A percentile compares a stretch with the other conserved stretches of the same genome.
Evolutionary conservation across 768 basidiomycete genomes (phyloP).

Genomic region (Collybia nuda): DNA sequence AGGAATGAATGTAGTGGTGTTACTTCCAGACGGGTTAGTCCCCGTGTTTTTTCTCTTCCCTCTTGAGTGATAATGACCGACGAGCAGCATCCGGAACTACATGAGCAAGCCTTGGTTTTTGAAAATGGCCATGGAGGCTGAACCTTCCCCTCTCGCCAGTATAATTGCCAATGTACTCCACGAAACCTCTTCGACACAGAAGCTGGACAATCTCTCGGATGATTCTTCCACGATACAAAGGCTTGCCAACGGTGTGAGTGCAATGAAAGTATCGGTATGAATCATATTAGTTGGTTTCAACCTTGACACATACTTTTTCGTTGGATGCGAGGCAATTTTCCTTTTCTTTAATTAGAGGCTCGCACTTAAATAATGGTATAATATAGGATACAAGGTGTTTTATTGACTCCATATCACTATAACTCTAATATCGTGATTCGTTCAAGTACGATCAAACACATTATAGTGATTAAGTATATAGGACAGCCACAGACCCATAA

Average conservation of each 20-base stretch:
- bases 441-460: neutral
- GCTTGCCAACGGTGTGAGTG: neutral
- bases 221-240: neutral
- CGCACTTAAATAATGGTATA: neutral
- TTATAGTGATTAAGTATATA: slow-evolving; percentile 22
- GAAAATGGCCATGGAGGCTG: slow-evolving; percentile 56
- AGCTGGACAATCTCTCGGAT: neutral
- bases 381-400: neutral
- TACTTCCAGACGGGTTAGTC: slow-evolving; percentile 88
- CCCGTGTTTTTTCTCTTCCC: neutral
- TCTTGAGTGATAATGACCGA: slow-evolving; percentile 1
- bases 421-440: too few relatives aligned
- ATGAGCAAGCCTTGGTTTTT: slow-evolving; percentile 95
- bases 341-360: neutral
- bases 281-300: too few relatives aligned
- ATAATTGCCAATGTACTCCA: slow-evolving; percentile 39
- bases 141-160: slow-evolving; percentile 52
- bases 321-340: too few relatives aligned
- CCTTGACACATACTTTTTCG: neutral
- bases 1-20: slow-evolving; percentile 84
- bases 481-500: slow-evolving; percentile 29
- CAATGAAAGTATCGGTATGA: neutral
- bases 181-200: neutral
- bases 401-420: too few relatives aligned
- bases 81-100: slow-evolving; percentile 80